These are phyloP conservation scores for Hypoxylon sp. DNA, from an alignment of 2,329 filamentous ascomycete genomes.

Conservation along the genomic window DNA sequence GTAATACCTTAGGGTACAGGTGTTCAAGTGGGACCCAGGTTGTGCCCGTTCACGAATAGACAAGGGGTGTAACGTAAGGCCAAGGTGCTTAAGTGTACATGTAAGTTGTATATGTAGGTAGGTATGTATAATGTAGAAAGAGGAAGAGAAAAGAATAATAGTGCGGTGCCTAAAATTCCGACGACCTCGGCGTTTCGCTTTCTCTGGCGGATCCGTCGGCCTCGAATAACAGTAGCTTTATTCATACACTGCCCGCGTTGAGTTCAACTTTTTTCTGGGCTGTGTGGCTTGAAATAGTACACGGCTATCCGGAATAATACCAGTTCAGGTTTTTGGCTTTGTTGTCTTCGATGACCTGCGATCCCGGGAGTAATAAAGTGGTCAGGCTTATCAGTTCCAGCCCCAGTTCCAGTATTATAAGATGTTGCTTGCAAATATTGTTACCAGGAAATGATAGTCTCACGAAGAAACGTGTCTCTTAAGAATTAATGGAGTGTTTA, in stretches of 20 bases:
- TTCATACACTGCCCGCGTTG: conserved; percentile 21
- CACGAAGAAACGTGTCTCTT: neutral
- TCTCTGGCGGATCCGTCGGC: conserved; percentile 38
- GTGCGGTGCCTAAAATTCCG: conserved; percentile 33
- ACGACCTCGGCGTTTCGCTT: conserved; percentile 27
- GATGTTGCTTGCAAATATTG: conserved; percentile 11
- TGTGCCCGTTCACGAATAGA: conserved; percentile 34
- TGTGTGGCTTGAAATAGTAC: no score
- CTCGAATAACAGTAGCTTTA: conserved; percentile 32
- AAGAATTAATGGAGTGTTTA: conserved; percentile 13
- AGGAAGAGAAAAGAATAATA: conserved; percentile 19
- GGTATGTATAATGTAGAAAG: conserved; percentile 13
- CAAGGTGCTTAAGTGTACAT: no score
- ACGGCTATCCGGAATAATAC: no score
- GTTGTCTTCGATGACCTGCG: no score
- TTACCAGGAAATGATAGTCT: conserved; percentile 12
- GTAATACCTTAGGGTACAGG: conserved; percentile 29
- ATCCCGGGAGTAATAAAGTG: no score
- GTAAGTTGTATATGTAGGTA: no score
- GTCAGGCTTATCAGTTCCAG: no score
- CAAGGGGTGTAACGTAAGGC: conserved; percentile 34
- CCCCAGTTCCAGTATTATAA: no score
- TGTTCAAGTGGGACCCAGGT: conserved; percentile 27
- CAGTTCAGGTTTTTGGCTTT: no score
- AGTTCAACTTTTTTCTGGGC: conserved; percentile 11